Evolutionary conservation across 208 protist species (phyloP), one percentile per base, ranked within the genome.

Genomic region (Acanthamoeba lenticulata): DNA sequence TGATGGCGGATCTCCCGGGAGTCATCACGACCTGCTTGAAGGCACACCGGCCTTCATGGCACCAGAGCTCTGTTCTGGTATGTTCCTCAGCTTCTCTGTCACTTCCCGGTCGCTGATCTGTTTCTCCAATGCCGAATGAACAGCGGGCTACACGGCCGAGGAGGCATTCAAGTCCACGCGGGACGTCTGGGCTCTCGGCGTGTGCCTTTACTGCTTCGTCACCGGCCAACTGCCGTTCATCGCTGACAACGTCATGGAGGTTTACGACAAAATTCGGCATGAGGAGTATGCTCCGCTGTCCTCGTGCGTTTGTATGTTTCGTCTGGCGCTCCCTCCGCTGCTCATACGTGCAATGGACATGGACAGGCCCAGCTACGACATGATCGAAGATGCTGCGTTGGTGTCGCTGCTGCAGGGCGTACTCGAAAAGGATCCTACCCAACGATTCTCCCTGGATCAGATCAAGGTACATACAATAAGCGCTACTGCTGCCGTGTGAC

Each of bases 1-100:
- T 21, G 27, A 17, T 65, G 57, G n/a, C n/a, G n/a, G n/a, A n/a
- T n/a, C n/a, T n/a, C n/a, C n/a, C n/a, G n/a, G n/a, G n/a, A n/a
- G n/a, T n/a, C n/a, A n/a, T 42, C 42, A 83, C 72, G 72, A 89
- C 17, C 7, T 40, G n/a, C 79, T 89, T 29, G 79, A 62, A 32
- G 79, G 79, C 79, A 89, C 79, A 11, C 79, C 79, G n/a, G 79
- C 79, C 29, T 89, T 89, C 79, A 65, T 89, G 79, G 79, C 79
- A 27, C 79, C 79, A 6, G 79, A 89, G 49, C 36, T 89, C 38
- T 89, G 79, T 24, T 89, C 79, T 24, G n/a, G 79, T 89, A 89
- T 29, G 19, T 24, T n/a, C n/a, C 52, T 60, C 15, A 60, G 52
- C 52, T 27, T 27, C 15, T 21, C 11, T 27, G 11, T 60, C 52